These are phyloP conservation scores for Diaporthe citri DNA, from an alignment of 2,329 filamentous ascomycete genomes.

Conservation along the genomic window DNA sequence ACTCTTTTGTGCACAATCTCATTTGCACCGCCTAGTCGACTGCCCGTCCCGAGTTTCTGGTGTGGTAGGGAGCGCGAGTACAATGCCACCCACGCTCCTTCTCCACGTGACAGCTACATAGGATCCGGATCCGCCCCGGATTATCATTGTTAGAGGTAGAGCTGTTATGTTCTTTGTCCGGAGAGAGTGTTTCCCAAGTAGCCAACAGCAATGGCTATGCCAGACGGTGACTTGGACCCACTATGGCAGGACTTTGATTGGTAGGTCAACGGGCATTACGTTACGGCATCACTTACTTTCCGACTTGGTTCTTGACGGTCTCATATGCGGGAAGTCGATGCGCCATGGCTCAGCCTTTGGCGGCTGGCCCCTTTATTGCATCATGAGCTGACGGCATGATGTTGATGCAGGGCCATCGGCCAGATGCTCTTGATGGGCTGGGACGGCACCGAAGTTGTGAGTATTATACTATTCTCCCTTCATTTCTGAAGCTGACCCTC, in stretches of 20 bases:
- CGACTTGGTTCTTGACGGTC: background rate
- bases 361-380: conserved; percentile 36
- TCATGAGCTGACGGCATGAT: conserved; percentile 50
- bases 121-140: background rate
- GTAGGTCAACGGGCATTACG: conserved; percentile 61
- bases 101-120: conserved; percentile 9
- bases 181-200: background rate
- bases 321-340: background rate
- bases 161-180: conserved; percentile 28
- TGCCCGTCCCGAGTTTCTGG: background rate
- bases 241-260: conserved; percentile 83
- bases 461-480: background rate
- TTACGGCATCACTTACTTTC: conserved; percentile 26
- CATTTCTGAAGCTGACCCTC: background rate
- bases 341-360: conserved; percentile 30
- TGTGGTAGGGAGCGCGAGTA: background rate
- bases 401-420: conserved; percentile 72
- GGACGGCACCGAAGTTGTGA: conserved; percentile 79
- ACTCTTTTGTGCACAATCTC: background rate
- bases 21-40: background rate
- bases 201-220: conserved; percentile 50
- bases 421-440: conserved; percentile 88
- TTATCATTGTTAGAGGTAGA: background rate
- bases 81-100: conserved; percentile 10
- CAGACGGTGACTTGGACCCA: conserved; percentile 67